Base-by-base conservation (phyloP, 257 asterid genomes). In the Osmanthus fragrans region DNA sequence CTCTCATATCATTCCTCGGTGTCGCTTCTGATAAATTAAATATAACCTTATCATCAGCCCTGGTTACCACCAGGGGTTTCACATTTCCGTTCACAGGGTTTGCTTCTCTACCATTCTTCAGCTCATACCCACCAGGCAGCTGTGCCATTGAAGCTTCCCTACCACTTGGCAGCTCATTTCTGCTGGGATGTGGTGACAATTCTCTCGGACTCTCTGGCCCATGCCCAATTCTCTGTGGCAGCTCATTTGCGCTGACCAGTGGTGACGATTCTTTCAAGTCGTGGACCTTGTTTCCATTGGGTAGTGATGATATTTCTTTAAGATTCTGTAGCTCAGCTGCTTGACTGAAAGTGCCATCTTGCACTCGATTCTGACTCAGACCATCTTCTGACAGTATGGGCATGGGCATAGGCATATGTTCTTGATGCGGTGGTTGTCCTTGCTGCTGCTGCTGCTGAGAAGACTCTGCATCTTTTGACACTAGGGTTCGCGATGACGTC, bases 11-110 rank as follows among this genome's bases (percentile, higher is more conserved):
- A 81, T 84, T 79, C 75, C 76, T 85, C 0, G 90, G 78, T 5
- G 89, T 88, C 5, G 79, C 85, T 71, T 80, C 90, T 37, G 82
- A 76, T 73, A 92, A 74, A 40, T 85, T 85, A 79, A 92, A 89
- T 81, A 84, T 88, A 77, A 92, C 69, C 85, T 82, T 90, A 83
- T 92, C 99, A 33, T 86, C 89, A 80, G 87, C 77, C 77, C 79
- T 84, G 71, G 90, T 78, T 68, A 87, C 69, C 71, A 89, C 80
- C 64, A 94, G 81, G 4, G 87, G 84, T 79, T 82, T 75, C 58
- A 76, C 79, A 34, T 77, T 72, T 58, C 80, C 85, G 60, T 79
- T 79, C 30, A 23, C 72, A 63, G 39, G 27, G 27, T 25, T 25
- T 25, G 27, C 27, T 25, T 25, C 27, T 25, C 27, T 25, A 25